These are phyloP conservation scores for Scolecobasidium constrictum DNA, from an alignment of 2,329 filamentous ascomycete genomes.

Conservation along the genomic window DNA sequence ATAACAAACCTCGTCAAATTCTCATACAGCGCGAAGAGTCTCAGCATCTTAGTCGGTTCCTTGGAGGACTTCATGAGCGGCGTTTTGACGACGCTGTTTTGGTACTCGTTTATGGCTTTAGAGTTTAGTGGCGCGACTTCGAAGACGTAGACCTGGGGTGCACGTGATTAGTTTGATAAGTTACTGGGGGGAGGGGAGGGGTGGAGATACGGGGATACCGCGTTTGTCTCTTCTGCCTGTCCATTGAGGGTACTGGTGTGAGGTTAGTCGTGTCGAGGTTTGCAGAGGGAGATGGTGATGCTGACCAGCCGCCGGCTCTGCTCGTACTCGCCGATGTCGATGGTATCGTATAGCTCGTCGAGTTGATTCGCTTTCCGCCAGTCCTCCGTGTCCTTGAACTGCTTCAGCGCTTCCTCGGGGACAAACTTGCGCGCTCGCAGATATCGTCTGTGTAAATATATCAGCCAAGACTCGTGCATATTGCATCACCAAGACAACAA, in stretches of 20 bases:
- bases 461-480: no score
- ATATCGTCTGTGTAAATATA: constrained; percentile 54
- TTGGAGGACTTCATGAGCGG: constrained; percentile 50
- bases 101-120: constrained; percentile 71
- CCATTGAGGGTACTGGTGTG: constrained; percentile 77
- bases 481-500: no score
- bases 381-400: constrained; percentile 81
- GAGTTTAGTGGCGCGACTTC: constrained; percentile 74
- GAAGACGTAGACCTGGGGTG: constrained; percentile 60
- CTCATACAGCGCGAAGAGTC: constrained; percentile 88
- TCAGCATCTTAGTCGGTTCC: constrained; percentile 64
- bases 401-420: constrained; percentile 63
- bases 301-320: constrained; percentile 63
- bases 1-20: constrained; percentile 80
- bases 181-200: neutral
- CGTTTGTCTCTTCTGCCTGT: constrained; percentile 81
- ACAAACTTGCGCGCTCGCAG: constrained; percentile 76
- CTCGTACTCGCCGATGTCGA: constrained; percentile 77
- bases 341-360: constrained; percentile 71
- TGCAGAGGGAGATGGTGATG: constrained; percentile 11
- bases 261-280: constrained; percentile 9
- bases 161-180: neutral
- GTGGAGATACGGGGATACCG: constrained; percentile 55
- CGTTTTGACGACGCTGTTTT: constrained; percentile 49
- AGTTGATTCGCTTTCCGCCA: constrained; percentile 76